phyloP scores from a whole-genome alignment of 2,329 filamentous ascomycete species.

The Pestalotiopsis sp. region DNA sequence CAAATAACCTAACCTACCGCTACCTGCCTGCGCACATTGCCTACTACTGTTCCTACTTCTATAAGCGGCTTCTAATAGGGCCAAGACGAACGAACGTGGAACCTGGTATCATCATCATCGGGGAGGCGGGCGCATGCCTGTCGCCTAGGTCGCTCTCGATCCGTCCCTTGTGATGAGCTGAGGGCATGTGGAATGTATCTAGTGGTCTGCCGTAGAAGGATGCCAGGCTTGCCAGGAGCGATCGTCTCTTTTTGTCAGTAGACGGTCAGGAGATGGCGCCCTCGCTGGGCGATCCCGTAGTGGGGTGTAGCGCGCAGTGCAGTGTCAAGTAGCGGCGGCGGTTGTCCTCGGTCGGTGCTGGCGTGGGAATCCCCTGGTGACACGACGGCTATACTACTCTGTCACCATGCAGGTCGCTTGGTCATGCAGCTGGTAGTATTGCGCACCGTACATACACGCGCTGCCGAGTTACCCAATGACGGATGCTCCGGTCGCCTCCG shows the following conservation, averaged over 20 bases:
- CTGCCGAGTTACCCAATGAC: not conserved
- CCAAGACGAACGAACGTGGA: not conserved
- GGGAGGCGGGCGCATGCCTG: not conserved
- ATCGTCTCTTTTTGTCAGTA: not conserved
- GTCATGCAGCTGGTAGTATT: not conserved
- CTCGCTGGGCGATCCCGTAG: slow-evolving; percentile 6
- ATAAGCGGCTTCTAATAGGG: not conserved
- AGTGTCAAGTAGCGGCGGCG: not conserved
- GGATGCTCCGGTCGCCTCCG: not conserved
- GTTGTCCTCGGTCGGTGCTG: not conserved
- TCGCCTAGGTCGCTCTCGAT: slow-evolving; percentile 1
- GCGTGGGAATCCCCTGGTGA: not conserved
- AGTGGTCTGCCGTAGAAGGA: not conserved
- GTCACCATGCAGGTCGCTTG: not conserved
- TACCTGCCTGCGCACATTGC: not conserved
- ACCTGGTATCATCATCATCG: not conserved
- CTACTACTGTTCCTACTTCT: not conserved
- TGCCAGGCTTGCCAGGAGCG: not conserved
- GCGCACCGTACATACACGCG: not conserved
- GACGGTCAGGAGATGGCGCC: slow-evolving; percentile 3
- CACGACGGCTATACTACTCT: not conserved
- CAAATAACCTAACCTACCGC: too few relatives aligned
- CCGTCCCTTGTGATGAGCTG: slow-evolving; percentile 2
- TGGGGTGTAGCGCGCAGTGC: slow-evolving; percentile 1
- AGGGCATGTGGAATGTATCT: not conserved